Percentiles rank a stretch among this genome's conserved stretches.
These are phyloP conservation scores for Stramenopiles sp. DNA, from an alignment of 352 stramenopile genomes.

Conservation along the genomic window DNA sequence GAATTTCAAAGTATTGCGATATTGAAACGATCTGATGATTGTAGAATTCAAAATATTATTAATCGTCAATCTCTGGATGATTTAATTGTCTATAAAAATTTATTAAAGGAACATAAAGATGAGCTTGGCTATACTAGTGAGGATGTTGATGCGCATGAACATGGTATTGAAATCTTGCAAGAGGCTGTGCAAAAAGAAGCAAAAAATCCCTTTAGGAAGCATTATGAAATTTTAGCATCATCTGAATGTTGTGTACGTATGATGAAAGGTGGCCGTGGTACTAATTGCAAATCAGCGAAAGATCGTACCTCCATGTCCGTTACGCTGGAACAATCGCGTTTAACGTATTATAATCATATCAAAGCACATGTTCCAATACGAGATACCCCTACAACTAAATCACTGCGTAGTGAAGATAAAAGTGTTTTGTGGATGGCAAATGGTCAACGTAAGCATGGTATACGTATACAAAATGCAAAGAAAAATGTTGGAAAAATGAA, in stretches of 20 bases:
- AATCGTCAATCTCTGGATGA: background rate
- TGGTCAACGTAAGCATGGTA: background rate
- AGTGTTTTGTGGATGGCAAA: conserved; percentile 8
- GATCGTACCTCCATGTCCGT: conserved; percentile 6
- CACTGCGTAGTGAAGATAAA: background rate
- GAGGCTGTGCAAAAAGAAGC: background rate
- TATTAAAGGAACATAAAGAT: background rate
- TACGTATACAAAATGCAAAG: conserved; percentile 7
- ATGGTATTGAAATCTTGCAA: background rate
- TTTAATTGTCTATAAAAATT: background rate
- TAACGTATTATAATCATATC: conserved; percentile 8
- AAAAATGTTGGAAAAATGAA: conserved; percentile 9
- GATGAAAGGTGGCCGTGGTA: conserved; percentile 6
- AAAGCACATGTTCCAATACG: background rate
- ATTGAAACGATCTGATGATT: background rate
- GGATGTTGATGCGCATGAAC: background rate
- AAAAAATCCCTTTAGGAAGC: background rate
- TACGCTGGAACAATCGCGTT: background rate
- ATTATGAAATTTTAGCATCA: background rate
- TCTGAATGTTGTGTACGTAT: background rate
- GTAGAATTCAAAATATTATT: background rate
- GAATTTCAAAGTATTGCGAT: conserved; percentile 8
- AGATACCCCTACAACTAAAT: background rate
- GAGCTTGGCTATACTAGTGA: background rate
- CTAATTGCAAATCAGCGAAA: conserved; percentile 8